These are phyloP conservation scores for Wickerhamiella parazyma DNA, from an alignment of 805 yeast species.

Conservation along the genomic window DNA sequence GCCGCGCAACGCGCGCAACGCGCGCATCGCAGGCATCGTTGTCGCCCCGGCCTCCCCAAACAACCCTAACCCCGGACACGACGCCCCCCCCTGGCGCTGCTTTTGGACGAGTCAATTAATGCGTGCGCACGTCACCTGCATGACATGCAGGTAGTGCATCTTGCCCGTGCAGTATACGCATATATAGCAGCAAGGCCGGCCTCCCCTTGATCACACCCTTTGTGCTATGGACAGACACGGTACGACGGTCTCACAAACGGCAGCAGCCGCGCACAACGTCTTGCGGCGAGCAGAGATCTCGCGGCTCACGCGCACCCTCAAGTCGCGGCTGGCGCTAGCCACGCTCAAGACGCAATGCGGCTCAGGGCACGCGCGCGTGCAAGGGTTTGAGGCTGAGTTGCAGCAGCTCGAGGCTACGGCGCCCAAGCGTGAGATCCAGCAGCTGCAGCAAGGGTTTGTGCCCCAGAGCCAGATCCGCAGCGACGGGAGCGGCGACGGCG, in stretches of 20 bases:
- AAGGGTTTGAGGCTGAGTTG: slow-evolving; percentile 28
- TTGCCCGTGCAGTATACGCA: not conserved
- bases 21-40: no score
- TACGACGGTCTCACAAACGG: not conserved
- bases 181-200: not conserved
- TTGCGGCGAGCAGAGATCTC: slow-evolving; percentile 32
- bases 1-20: no score
- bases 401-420: slow-evolving; percentile 6
- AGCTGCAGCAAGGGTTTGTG: slow-evolving; percentile 7
- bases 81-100: not conserved
- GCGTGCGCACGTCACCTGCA: not conserved
- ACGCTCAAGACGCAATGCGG: slow-evolving; percentile 30
- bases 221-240: not conserved
- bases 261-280: slow-evolving; percentile 26
- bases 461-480: not conserved
- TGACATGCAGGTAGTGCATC: not conserved
- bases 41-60: no score
- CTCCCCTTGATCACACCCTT: no score
- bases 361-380: slow-evolving; percentile 27
- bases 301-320: slow-evolving; percentile 29
- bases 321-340: slow-evolving; percentile 31
- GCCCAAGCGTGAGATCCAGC: slow-evolving; percentile 3
- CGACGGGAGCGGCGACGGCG: not conserved
- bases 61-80: not conserved
- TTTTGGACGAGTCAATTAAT: not conserved